These are phyloP conservation scores for Microcera coccophila DNA, from an alignment of 2,329 filamentous ascomycete species.

Conservation along the genomic window DNA sequence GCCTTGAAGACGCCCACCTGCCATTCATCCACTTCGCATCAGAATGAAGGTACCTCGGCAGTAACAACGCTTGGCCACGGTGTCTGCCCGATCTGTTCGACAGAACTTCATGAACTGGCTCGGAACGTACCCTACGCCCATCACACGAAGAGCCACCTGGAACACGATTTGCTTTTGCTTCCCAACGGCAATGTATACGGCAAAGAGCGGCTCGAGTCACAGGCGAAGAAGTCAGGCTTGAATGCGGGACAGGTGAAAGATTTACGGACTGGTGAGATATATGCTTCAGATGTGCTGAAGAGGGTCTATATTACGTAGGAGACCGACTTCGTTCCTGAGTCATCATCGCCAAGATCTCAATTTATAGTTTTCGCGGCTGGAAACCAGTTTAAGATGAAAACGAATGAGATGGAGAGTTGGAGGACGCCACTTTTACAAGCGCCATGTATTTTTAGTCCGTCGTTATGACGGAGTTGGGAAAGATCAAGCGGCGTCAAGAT, in stretches of 20 bases:
- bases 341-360: too few species aligned
- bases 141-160: slow-evolving; percentile 90
- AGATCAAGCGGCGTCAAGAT: not conserved
- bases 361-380: too few species aligned
- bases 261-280: slow-evolving; percentile 69
- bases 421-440: too few species aligned
- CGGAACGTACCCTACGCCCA: slow-evolving; percentile 88
- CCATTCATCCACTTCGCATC: slow-evolving; percentile 59
- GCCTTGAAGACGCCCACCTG: slow-evolving; percentile 95
- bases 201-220: slow-evolving; percentile 64
- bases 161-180: slow-evolving; percentile 78
- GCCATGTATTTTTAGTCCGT: too few species aligned
- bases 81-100: slow-evolving; percentile 93
- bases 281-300: slow-evolving; percentile 58
- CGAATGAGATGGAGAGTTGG: too few species aligned
- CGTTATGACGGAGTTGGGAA: not conserved
- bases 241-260: slow-evolving; percentile 67
- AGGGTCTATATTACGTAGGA: slow-evolving; percentile 85
- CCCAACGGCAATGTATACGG: slow-evolving; percentile 88
- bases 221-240: slow-evolving; percentile 76
- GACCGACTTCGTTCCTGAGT: too few species aligned
- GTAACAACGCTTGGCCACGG: slow-evolving; percentile 57
- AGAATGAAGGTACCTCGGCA: slow-evolving; percentile 23
- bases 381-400: too few species aligned
- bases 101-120: slow-evolving; percentile 88